Percentiles rank a stretch among this genome's conserved stretches.
Evolutionary conservation across 176 grass and related monocot genomes (phyloP).

Genomic region (Typha latifolia): DNA sequence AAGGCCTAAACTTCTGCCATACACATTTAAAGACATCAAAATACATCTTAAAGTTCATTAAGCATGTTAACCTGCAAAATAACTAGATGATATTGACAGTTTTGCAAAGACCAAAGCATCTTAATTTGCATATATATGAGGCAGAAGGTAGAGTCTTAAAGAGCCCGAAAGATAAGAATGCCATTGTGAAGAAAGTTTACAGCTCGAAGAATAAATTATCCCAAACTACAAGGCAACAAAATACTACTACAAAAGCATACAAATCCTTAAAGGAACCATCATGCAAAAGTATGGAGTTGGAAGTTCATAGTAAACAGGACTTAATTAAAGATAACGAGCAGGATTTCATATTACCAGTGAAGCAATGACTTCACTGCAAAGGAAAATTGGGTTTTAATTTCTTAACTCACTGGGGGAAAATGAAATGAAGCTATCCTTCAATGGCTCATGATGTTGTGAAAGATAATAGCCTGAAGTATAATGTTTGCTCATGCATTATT

Average conservation of each 20-base stretch:
- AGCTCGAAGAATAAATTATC: neutral
- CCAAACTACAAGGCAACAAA: neutral
- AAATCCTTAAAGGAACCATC: neutral
- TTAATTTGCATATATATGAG: neutral
- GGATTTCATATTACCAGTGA: no score
- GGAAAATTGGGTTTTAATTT: neutral
- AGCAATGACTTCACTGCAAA: neutral
- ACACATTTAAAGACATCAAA: no score
- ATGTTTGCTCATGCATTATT: slow-evolving; percentile 3
- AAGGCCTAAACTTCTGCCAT: no score
- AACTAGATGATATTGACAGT: neutral
- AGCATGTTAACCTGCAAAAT: neutral
- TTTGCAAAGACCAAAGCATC: neutral
- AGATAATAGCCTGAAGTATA: neutral
- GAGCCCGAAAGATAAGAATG: neutral
- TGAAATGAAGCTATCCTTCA: neutral
- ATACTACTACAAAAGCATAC: neutral
- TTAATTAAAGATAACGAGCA: no score
- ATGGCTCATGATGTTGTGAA: neutral
- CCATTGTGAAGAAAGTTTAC: neutral
- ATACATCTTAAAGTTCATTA: no score
- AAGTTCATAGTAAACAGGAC: neutral
- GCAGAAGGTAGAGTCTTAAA: neutral
- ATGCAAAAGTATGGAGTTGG: neutral
- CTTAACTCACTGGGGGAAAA: neutral